Evolutionary conservation across 305 asterid species (phyloP).

Genomic region (Fraxinus sp.): DNA sequence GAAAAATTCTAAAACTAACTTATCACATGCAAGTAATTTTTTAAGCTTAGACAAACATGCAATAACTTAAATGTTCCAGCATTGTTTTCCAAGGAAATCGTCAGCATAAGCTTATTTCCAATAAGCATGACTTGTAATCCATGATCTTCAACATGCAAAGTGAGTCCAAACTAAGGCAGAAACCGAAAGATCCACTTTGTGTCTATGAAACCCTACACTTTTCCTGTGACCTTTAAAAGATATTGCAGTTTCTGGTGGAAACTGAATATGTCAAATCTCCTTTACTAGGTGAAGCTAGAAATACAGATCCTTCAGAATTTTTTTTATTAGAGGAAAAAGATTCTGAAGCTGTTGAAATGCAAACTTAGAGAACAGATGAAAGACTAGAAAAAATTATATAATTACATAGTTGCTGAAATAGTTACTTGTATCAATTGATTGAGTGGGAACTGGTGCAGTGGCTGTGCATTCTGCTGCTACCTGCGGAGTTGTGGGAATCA

Average conservation of each 20-base stretch:
- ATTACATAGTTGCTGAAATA: neutral
- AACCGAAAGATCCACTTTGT: neutral
- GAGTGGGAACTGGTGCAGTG: conserved; percentile 37
- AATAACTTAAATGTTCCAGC: neutral
- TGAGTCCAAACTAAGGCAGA: neutral
- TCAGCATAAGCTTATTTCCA: neutral
- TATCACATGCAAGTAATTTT: neutral
- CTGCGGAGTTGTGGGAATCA: conserved; percentile 59
- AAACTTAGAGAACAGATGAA: neutral
- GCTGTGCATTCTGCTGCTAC: conserved; percentile 41
- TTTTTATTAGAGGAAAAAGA: neutral
- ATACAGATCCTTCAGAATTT: neutral
- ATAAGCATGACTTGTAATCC: neutral
- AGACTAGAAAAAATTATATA: neutral
- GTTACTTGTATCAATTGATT: conserved; percentile 42
- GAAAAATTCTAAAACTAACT: neutral
- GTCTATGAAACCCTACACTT: neutral
- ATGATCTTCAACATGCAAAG: neutral
- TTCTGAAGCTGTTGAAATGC: neutral
- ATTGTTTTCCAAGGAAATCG: neutral
- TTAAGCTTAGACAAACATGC: neutral
- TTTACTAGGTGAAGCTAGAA: neutral
- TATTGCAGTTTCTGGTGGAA: neutral
- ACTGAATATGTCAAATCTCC: neutral
- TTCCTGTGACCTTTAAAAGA: neutral